phyloP scores from a whole-genome alignment of 2,329 filamentous ascomycete genomes.

The Botrytis porri region DNA sequence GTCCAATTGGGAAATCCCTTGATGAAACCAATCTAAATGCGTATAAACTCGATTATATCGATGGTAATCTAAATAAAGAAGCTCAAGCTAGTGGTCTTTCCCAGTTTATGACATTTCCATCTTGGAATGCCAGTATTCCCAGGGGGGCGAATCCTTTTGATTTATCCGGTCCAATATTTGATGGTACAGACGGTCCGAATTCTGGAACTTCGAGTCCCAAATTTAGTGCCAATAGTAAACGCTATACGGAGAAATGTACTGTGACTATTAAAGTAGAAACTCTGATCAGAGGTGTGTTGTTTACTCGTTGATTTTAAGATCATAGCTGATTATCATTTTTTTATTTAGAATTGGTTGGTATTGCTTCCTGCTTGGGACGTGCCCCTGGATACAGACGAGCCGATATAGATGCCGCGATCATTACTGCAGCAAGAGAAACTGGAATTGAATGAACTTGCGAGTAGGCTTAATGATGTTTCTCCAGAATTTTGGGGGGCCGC shows the following conservation, averaged over 20 bases:
- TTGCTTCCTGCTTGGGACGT: constrained; percentile 36
- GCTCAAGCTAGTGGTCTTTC: neutral
- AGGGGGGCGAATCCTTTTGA: constrained; percentile 3
- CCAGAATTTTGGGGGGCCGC: too few relatives aligned
- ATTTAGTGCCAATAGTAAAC: neutral
- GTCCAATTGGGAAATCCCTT: constrained; percentile 21
- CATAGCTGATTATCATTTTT: neutral
- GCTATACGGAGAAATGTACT: constrained; percentile 24
- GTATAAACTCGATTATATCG: neutral
- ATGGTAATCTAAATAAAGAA: neutral
- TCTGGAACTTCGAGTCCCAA: constrained; percentile 3
- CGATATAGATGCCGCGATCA: constrained; percentile 38
- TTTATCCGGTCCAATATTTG: constrained; percentile 7
- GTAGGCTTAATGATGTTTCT: neutral
- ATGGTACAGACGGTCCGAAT: neutral
- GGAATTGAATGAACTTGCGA: neutral
- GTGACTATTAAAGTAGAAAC: constrained; percentile 36
- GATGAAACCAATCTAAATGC: neutral
- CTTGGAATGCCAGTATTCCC: neutral
- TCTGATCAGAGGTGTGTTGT: constrained; percentile 37
- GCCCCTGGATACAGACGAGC: constrained; percentile 35
- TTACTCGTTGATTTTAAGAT: neutral
- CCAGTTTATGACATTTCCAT: neutral
- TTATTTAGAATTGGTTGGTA: constrained; percentile 34
- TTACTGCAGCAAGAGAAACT: constrained; percentile 11